Conservation (phyloP, 768 basidiomycete species). For the Nidularia pulvinata region DNA sequence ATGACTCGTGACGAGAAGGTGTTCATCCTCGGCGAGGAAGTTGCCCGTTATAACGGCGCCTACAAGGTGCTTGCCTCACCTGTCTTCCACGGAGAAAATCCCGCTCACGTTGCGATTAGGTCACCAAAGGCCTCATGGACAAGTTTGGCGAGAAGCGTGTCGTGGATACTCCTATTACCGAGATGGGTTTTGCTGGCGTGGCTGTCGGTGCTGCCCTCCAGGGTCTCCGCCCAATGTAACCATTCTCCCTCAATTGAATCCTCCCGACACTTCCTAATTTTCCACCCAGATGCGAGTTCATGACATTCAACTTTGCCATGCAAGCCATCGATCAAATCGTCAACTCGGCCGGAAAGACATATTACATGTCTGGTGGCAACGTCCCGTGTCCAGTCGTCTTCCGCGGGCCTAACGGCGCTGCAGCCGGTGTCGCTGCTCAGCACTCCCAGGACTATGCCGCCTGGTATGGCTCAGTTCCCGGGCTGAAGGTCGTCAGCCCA, state of each 20-base stretch:
- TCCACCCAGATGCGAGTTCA: slow-evolving; percentile 88
- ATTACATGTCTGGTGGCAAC: slow-evolving; percentile 99
- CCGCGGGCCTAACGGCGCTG: slow-evolving; percentile 99
- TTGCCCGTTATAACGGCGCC: slow-evolving; percentile 97
- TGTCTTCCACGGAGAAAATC: slow-evolving; percentile 1
- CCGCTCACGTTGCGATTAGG: slow-evolving; percentile 39
- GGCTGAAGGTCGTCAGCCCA: slow-evolving; percentile 96
- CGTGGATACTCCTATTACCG: slow-evolving; percentile 95
- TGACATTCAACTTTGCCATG: slow-evolving; percentile 99
- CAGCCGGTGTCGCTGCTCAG: slow-evolving; percentile 94
- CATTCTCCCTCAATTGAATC: slow-evolving; percentile 6
- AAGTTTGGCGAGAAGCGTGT: slow-evolving; percentile 99
- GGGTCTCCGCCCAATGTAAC: slow-evolving; percentile 91
- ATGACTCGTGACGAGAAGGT: slow-evolving; percentile 96
- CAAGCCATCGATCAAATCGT: slow-evolving; percentile 99
- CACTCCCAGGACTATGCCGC: slow-evolving; percentile 98
- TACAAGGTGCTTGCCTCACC: slow-evolving; percentile 69
- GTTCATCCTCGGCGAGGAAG: slow-evolving; percentile 96
- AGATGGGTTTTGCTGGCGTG: slow-evolving; percentile 98
- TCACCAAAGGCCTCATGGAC: slow-evolving; percentile 98
- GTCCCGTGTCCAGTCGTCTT: slow-evolving; percentile 99
- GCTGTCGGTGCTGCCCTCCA: slow-evolving; percentile 94
- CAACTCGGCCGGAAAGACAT: slow-evolving; percentile 99
- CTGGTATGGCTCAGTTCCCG: slow-evolving; percentile 93
- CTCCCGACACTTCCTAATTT: slow-evolving; percentile 7